Evolutionary conservation across 2,329 filamentous ascomycete genomes (phyloP).

Genomic region (Phialophora chinensis): DNA sequence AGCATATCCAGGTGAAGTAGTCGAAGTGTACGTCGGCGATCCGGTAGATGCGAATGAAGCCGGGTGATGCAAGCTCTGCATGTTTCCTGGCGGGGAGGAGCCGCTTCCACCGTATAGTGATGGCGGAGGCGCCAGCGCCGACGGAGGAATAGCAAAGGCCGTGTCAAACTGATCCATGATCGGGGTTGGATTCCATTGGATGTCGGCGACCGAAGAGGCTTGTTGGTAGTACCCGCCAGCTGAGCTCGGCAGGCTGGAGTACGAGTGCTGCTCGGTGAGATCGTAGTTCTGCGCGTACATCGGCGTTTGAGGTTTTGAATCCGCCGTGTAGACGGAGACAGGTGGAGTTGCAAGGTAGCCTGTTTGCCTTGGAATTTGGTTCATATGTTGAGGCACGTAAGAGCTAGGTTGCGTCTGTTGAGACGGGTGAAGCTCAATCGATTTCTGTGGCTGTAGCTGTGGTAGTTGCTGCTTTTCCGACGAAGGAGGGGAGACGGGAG

Average conservation of each 20-base stretch:
- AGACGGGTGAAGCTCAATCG: slow-evolving; percentile 23
- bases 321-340: slow-evolving; percentile 72
- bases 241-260: slow-evolving; percentile 42
- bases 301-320: slow-evolving; percentile 76
- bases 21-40: slow-evolving; percentile 27
- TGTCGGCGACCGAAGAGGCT: slow-evolving; percentile 44
- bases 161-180: slow-evolving; percentile 91
- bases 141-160: slow-evolving; percentile 78
- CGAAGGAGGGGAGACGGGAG: slow-evolving; percentile 57
- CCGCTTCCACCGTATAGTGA: slow-evolving; percentile 34
- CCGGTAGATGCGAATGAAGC: slow-evolving; percentile 32
- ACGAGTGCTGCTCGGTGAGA: slow-evolving; percentile 22
- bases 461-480: slow-evolving; percentile 53
- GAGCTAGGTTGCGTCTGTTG: slow-evolving; percentile 19
- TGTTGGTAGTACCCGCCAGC: slow-evolving; percentile 52
- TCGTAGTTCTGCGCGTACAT: slow-evolving; percentile 30
- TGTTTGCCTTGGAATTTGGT: slow-evolving; percentile 27
- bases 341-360: slow-evolving; percentile 65
- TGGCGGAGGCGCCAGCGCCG: slow-evolving; percentile 39
- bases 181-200: slow-evolving; percentile 81
- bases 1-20: slow-evolving; percentile 18
- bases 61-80: slow-evolving; percentile 46
- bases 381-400: slow-evolving; percentile 30
- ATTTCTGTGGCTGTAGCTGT: slow-evolving; percentile 56
- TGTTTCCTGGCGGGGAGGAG: slow-evolving; percentile 42